These are phyloP conservation scores for Furcasterigmium sp. DNA, from an alignment of 2,329 filamentous ascomycete genomes.

Conservation along the genomic window DNA sequence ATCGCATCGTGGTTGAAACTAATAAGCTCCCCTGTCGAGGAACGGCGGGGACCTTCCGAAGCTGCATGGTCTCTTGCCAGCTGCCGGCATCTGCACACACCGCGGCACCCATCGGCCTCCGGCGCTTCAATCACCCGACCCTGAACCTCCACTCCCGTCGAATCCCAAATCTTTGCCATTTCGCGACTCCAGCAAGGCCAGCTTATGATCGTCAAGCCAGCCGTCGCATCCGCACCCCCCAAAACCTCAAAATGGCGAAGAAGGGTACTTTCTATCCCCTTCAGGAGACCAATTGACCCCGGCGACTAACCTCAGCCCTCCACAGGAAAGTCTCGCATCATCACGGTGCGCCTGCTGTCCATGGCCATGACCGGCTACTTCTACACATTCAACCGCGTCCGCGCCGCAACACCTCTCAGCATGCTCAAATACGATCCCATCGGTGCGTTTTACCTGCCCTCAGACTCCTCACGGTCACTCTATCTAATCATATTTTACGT, in stretches of 20 bases:
- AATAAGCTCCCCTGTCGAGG: no score
- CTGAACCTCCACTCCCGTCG: slow-evolving; percentile 1
- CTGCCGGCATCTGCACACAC: no score
- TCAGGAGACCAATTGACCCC: neutral
- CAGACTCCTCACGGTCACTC: neutral
- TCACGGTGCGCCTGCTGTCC: slow-evolving; percentile 89
- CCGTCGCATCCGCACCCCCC: slow-evolving; percentile 2
- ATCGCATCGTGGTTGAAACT: no score
- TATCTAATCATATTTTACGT: neutral
- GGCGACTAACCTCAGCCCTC: slow-evolving; percentile 1
- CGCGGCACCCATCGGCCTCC: neutral
- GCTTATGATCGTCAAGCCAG: neutral
- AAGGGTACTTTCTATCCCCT: slow-evolving; percentile 5
- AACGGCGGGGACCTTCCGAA: no score
- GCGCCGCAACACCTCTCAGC: slow-evolving; percentile 77
- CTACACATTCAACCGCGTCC: slow-evolving; percentile 81
- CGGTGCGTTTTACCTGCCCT: slow-evolving; percentile 45
- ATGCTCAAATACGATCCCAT: slow-evolving; percentile 99
- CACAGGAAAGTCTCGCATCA: slow-evolving; percentile 81
- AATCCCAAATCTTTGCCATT: slow-evolving; percentile 6
- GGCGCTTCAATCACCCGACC: slow-evolving; percentile 1
- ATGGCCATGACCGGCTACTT: slow-evolving; percentile 99
- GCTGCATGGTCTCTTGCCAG: neutral
- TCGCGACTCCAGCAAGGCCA: neutral
- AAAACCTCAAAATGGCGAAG: slow-evolving; percentile 12